phyloP scores from a whole-genome alignment of 1,139 yeast genomes.

The Pichia sp. region DNA sequence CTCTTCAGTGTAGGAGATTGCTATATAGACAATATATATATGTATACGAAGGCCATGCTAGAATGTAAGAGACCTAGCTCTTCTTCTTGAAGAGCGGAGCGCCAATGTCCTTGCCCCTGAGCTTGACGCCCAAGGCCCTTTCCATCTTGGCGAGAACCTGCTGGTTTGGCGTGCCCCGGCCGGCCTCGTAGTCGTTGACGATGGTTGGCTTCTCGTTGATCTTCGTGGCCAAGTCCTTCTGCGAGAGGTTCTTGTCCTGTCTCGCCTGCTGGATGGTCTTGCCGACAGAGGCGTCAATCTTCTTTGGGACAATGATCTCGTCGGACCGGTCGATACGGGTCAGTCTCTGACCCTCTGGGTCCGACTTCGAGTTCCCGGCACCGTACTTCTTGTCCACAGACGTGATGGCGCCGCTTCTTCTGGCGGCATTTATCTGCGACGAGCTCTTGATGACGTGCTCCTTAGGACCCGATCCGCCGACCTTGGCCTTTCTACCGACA shows the following conservation, averaged over 20 bases:
- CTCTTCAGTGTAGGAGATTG: not conserved
- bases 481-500: constrained; percentile 84
- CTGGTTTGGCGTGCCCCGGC: constrained; percentile 95
- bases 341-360: constrained; percentile 91
- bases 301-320: constrained; percentile 90
- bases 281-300: constrained; percentile 79
- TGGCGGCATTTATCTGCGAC: constrained; percentile 84
- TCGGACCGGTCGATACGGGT: constrained; percentile 91
- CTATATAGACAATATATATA: not conserved
- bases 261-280: constrained; percentile 83
- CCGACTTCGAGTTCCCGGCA: constrained; percentile 57
- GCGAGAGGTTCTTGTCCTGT: constrained; percentile 83
- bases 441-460: constrained; percentile 75
- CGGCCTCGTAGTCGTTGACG: constrained; percentile 94
- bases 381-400: constrained; percentile 92
- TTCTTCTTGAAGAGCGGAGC: constrained; percentile 79
- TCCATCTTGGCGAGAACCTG: constrained; percentile 89
- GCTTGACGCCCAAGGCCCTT: constrained; percentile 88
- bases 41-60: not conserved
- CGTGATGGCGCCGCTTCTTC: constrained; percentile 83
- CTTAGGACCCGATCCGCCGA: constrained; percentile 76
- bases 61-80: not conserved
- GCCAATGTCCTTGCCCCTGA: constrained; percentile 95
- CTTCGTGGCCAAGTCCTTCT: constrained; percentile 93
- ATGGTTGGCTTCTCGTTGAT: constrained; percentile 94